These are phyloP conservation scores for Leccinum huronense DNA, from an alignment of 1,284 basidiomycete genomes.

Conservation along the genomic window DNA sequence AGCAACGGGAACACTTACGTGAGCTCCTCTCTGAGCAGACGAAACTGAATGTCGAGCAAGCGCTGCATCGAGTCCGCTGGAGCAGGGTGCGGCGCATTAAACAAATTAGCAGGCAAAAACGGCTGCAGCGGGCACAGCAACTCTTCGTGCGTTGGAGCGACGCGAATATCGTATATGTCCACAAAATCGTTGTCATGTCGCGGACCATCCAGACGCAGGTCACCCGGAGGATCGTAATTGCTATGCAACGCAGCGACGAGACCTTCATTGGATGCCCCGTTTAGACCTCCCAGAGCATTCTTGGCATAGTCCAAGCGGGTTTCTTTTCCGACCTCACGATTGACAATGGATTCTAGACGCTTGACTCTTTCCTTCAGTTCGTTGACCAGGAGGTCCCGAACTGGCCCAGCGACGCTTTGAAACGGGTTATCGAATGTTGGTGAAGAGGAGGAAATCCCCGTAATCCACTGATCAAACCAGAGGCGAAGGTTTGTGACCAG, in stretches of 20 bases:
- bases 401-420: constrained; percentile 23
- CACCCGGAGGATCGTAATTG: constrained; percentile 56
- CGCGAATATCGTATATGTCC: constrained; percentile 54
- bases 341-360: constrained; percentile 47
- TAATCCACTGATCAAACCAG: constrained; percentile 51
- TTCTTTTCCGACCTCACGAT: constrained; percentile 31
- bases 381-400: constrained; percentile 40
- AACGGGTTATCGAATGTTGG: constrained; percentile 40
- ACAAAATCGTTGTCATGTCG: constrained; percentile 66
- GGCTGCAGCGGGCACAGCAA: constrained; percentile 46
- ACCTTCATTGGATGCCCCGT: constrained; percentile 29
- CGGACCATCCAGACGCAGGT: constrained; percentile 46
- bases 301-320: constrained; percentile 22
- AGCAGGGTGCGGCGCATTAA: constrained; percentile 58
- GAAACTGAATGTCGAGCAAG: constrained; percentile 68
- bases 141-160: constrained; percentile 64
- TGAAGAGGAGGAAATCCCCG: constrained; percentile 37
- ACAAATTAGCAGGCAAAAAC: constrained; percentile 58
- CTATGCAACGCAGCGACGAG: constrained; percentile 41
- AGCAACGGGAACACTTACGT: constrained; percentile 42
- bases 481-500: constrained; percentile 43
- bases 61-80: constrained; percentile 55
- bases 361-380: constrained; percentile 41
- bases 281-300: background rate
- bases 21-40: constrained; percentile 67